Evolutionary conservation across 2,329 filamentous ascomycete genomes (phyloP), one percentile per base, ranked within the genome.

Genomic region (Chrysoporthe cubensis): DNA sequence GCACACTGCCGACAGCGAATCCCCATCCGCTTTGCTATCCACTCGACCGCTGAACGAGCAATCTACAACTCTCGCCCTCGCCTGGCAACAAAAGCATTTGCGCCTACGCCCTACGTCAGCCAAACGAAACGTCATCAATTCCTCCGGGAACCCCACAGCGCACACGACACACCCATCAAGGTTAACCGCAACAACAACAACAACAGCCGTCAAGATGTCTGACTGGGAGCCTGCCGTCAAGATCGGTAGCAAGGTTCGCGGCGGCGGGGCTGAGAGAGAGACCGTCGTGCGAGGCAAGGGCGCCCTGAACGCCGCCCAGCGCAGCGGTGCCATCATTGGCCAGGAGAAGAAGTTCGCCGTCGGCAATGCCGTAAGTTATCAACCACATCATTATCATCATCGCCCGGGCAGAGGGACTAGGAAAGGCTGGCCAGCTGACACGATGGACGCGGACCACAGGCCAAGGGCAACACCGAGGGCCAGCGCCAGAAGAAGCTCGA

Each of bases 401-500:
- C n/a, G 46, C 46, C 46, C n/a, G 32, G 50, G 26, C 11, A 14
- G 14, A 32, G 48, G 21, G 21, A 6, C 32, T 7, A 26, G 32
- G 2, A 11, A 2, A 13, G 13, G 32, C 37, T 40, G 37, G 37
- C 37, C 9, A 11, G 50, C 57, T 60, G 42, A 60, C 57, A 43
- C 14, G 18, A 16, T 26, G 4, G 4, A 26, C 13, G 21, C 34
- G 11, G 26, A 44, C 84, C 71, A 72, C 81, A 70, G 68, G 68
- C 57, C 62, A 68, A 68, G 62, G 14, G 59, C 69, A 83, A 82
- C 70, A 85, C 85, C 73, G 95, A 98, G 82, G 96, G 96, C 74
- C 96, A 99, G 83, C 94, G 93, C 78, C 87, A 98, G 72, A 98
- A 96, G 73, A 97, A 98, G 85, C 94, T 99, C 80, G 96, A 98